Evolutionary conservation across 2,329 filamentous ascomycete genomes (phyloP), one percentile per base, ranked within the genome.

Genomic region (Aureobasidium sp.): DNA sequence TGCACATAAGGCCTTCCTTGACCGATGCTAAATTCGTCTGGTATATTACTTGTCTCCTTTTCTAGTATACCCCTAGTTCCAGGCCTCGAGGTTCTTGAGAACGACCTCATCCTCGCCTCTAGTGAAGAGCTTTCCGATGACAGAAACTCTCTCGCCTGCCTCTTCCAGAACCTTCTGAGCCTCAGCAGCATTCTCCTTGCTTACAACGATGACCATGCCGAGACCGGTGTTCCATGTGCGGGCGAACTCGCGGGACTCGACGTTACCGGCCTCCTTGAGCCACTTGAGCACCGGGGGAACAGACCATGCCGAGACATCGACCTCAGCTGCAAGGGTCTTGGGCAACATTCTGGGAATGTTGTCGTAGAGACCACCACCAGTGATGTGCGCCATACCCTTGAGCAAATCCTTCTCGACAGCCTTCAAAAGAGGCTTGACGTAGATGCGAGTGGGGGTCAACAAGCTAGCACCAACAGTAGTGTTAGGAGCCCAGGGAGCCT

Each of bases 301-400:
- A 27, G 84, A 73, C 90, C 92, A 99, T 1, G 82, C 75, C 43
- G 79, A 77, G 49, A 88, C 88, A 68, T 96, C 88, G 60, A 99
- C 85, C 70, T 90, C 84, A 1, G 91, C 93, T 1, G 88, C 83
- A 6, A 99, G 83, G 47, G 85, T 78, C 35, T 81, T 74, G 1
- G 94, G 94, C 19, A 99, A 81, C 88, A 95, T 95, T 65, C 94
- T 86, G 31, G 94, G 94, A 27, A 99, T 87, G 73, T 99, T 99
- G 76, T 99, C 94, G 19, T 87, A 80, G 21, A 99, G 82, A 11
- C 94, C 94, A 63, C 94, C 94, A 54, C 94, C 94, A 0, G 94
- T 99, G 76, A 99, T 97, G 76, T 99, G 94, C 11, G 94, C 89
- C 73, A 97, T 88, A 57, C 94, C 94, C 77, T 96, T 95, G 73